phyloP scores from a whole-genome alignment of 768 basidiomycete genomes.

The Termitomyces sp. region DNA sequence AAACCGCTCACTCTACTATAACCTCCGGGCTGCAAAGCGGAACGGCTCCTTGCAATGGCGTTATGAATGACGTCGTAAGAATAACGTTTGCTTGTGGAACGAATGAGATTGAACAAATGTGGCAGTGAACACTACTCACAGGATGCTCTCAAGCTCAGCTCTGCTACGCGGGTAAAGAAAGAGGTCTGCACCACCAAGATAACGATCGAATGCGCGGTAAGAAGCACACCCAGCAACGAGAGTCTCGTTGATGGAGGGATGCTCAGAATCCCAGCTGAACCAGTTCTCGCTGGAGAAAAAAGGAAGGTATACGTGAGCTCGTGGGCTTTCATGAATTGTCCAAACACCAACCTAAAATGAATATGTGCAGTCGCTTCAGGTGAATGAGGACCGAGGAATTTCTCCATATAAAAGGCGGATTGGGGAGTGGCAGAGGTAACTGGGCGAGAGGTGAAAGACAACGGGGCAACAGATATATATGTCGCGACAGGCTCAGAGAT shows the following conservation, averaged over 20 bases:
- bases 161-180: conserved; percentile 64
- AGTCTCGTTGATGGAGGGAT: conserved; percentile 65
- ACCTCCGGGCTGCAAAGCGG: conserved; percentile 51
- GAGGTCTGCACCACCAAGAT: conserved; percentile 64
- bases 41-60: conserved; percentile 64
- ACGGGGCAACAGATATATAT: conserved; percentile 2
- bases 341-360: conserved; percentile 50
- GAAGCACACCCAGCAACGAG: conserved; percentile 77
- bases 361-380: conserved; percentile 70
- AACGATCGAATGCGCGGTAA: conserved; percentile 74
- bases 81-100: conserved; percentile 54
- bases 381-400: conserved; percentile 67
- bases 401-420: conserved; percentile 45
- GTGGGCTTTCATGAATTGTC: conserved; percentile 16
- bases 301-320: conserved; percentile 13
- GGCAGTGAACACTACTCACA: conserved; percentile 40
- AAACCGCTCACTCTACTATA: conserved; percentile 36
- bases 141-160: conserved; percentile 62
- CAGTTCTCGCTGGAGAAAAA: conserved; percentile 50
- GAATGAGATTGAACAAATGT: conserved; percentile 6
- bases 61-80: conserved; percentile 81
- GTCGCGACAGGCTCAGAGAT: conserved; percentile 12
- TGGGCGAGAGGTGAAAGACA: conserved; percentile 11
- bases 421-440: conserved; percentile 9
- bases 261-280: conserved; percentile 65